Conservation (phyloP, 441 rosid genomes). For the Dalechampia spathulata region DNA sequence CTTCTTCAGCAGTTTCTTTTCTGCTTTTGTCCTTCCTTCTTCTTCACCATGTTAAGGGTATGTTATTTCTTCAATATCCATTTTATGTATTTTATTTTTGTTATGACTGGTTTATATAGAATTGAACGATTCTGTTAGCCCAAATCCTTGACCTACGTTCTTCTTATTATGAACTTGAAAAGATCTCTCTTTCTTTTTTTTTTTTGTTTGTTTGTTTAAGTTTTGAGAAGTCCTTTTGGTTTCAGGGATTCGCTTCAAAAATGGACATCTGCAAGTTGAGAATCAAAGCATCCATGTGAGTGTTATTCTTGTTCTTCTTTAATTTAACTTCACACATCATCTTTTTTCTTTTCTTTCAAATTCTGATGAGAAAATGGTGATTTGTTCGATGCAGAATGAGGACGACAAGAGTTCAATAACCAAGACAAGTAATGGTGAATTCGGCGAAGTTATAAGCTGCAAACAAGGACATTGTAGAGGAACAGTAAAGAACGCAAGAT, state of each 20-base stretch:
- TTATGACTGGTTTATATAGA: too few species aligned
- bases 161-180: background rate
- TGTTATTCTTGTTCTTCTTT: too few species aligned
- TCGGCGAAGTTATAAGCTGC: constrained; percentile 19
- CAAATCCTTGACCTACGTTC: too few species aligned
- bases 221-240: constrained; percentile 8
- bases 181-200: too few species aligned
- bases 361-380: background rate
- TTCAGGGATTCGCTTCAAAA: constrained; percentile 39
- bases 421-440: constrained; percentile 11
- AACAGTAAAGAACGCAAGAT: constrained; percentile 33
- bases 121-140: too few species aligned
- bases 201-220: too few species aligned
- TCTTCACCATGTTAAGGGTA: constrained; percentile 36
- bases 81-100: too few species aligned
- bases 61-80: background rate
- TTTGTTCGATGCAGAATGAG: constrained; percentile 12
- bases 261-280: constrained; percentile 20
- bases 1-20: constrained; percentile 21
- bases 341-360: background rate
- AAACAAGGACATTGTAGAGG: constrained; percentile 23
- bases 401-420: constrained; percentile 5
- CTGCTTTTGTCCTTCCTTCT: constrained; percentile 27
- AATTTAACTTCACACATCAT: too few species aligned
- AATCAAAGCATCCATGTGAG: too few species aligned